Evolutionary conservation across 768 basidiomycete genomes (phyloP).

Genomic region (Lactarius hatsudake): DNA sequence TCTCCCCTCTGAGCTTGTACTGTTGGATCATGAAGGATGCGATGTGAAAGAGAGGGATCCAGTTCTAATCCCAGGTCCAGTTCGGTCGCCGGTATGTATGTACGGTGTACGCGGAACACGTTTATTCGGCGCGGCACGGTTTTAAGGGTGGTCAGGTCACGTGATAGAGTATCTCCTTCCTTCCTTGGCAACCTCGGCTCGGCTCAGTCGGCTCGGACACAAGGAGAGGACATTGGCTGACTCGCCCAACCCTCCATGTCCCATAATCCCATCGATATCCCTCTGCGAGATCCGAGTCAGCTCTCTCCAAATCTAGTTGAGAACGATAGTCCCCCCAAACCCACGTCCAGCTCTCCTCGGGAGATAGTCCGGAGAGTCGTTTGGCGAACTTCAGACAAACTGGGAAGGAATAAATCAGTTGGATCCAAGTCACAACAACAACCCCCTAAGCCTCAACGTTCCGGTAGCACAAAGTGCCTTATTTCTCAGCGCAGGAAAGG

Average conservation of each 20-base stretch:
- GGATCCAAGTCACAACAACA: conserved; percentile 25
- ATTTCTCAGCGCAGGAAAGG: conserved; percentile 55
- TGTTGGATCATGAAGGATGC: conserved; percentile 13
- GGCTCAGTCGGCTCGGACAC: not conserved
- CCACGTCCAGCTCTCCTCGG: conserved; percentile 20
- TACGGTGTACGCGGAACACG: conserved; percentile 42
- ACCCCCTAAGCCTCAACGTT: conserved; percentile 28
- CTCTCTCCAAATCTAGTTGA: conserved; percentile 20
- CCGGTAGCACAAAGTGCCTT: conserved; percentile 46
- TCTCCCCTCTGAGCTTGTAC: conserved; percentile 62
- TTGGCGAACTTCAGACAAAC: conserved; percentile 59
- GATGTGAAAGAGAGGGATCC: conserved; percentile 1
- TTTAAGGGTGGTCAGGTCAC: not conserved
- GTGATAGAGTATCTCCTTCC: conserved; percentile 6
- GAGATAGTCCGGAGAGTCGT: conserved; percentile 36
- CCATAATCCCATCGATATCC: not conserved
- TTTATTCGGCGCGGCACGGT: conserved; percentile 32
- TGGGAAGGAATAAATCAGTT: conserved; percentile 50
- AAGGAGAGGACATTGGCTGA: not conserved
- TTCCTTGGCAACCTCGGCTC: not conserved
- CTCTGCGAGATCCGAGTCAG: conserved; percentile 6
- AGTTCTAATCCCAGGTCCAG: not conserved
- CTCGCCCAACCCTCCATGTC: conserved; percentile 9
- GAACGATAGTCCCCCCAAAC: conserved; percentile 10
- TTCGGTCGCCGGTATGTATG: conserved; percentile 9